phyloP scores from a whole-genome alignment of 805 yeast species.

The Cyberlindnera lachancei region DNA sequence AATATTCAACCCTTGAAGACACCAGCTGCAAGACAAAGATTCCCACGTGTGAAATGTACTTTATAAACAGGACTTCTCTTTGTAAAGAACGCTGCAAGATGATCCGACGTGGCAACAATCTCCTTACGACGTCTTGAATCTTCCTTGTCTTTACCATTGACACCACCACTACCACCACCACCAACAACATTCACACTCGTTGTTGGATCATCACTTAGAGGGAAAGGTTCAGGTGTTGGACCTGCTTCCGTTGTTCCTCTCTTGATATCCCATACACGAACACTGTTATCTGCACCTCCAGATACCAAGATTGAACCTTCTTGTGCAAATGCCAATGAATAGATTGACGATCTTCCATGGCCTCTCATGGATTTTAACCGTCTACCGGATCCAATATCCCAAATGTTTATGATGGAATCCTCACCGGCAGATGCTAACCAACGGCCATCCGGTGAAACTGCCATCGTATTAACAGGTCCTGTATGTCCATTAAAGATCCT shows the following conservation, averaged over 20 bases:
- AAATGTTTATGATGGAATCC: slow-evolving; percentile 78
- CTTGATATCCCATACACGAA: slow-evolving; percentile 94
- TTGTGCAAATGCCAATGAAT: slow-evolving; percentile 74
- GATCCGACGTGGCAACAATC: slow-evolving; percentile 78
- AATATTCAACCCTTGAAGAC: slow-evolving; percentile 40
- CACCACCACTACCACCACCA: no score
- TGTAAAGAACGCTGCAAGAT: slow-evolving; percentile 88
- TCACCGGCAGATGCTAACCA: slow-evolving; percentile 95
- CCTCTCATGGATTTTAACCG: slow-evolving; percentile 88
- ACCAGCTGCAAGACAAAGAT: slow-evolving; percentile 89
- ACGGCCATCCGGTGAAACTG: slow-evolving; percentile 94
- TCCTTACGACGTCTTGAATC: slow-evolving; percentile 55
- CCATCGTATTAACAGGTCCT: slow-evolving; percentile 77
- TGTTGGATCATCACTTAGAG: slow-evolving; percentile 18
- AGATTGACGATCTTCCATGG: slow-evolving; percentile 81
- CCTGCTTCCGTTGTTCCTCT: slow-evolving; percentile 75
- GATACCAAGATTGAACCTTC: slow-evolving; percentile 88
- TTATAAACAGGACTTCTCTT: slow-evolving; percentile 91
- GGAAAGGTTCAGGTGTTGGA: slow-evolving; percentile 67
- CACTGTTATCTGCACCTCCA: slow-evolving; percentile 88
- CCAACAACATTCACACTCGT: slow-evolving; percentile 18
- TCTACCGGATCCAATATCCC: slow-evolving; percentile 94
- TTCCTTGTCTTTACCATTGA: slow-evolving; percentile 27
- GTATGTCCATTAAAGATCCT: slow-evolving; percentile 90
- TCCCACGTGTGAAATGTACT: slow-evolving; percentile 85